Base-by-base conservation (phyloP, 306 rosid species). In the cucumber (Cucumis sativus) region DNA sequence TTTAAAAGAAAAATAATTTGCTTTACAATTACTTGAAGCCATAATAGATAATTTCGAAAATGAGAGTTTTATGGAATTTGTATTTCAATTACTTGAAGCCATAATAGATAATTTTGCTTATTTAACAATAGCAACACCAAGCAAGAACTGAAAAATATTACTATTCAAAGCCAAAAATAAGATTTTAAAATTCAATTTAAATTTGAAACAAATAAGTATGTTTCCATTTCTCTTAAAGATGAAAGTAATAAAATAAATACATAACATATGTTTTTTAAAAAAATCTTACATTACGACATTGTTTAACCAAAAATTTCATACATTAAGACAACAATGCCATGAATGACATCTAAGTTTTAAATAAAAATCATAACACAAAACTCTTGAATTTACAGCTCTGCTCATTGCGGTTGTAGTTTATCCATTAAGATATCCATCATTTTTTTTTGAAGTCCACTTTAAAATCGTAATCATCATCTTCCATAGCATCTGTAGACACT, bases 381-480 rank as follows among this genome's bases (percentile, higher is more conserved):
- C 75, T 23, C 13, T 21, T 13, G 21, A 69, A 69, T 69, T 12
- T 23, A 45, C 75, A 69, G 20, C 28, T n/a, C 0, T 0, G 56
- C n/a, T 16, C 74, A 68, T 69, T 18, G 30, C 23, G 37, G 3
- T 45, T 47, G 4, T 3, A 7, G 21, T 47, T 71, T 23, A 1
- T 70, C 14, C 14, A 1, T 47, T 8, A 13, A 20, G 54, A 49
- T n/a, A 58, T 14, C 7, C 15, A 39, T 65, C 72, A 43, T 80
- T 91, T 92, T 43, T 89, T 79, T 74, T 79, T 57, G 80, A 85
- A 96, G 76, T 96, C 99, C 77, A 88, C 89, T 81, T 85, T 92
- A 81, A 96, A 96, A 80, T 96, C 86, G 51, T 96, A 96, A 80
- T 92, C 93, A 63, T 71, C 96, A 70, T 75, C 94, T n/a, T 92